These are phyloP conservation scores for Tuber aestivum DNA, from an alignment of 495 filamentous ascomycete species.

Conservation along the genomic window DNA sequence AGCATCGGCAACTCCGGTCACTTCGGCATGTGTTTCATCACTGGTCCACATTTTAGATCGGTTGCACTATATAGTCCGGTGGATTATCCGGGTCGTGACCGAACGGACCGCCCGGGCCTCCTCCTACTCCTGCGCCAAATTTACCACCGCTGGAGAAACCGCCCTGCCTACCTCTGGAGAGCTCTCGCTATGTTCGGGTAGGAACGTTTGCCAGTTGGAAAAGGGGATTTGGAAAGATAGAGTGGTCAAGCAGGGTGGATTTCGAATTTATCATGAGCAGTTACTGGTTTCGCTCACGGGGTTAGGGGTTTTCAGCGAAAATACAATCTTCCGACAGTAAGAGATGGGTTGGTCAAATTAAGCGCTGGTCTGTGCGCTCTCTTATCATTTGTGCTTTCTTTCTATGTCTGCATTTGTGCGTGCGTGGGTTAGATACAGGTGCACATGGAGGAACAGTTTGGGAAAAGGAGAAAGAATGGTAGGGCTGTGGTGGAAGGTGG, in stretches of 20 bases:
- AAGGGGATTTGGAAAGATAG: background rate
- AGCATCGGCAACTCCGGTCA: too few species aligned
- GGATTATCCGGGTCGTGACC: conserved; percentile 33
- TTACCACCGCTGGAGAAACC: conserved; percentile 29
- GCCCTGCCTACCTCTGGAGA: conserved; percentile 40
- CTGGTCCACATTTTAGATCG: too few species aligned
- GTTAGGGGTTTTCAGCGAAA: background rate
- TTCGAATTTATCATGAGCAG: background rate
- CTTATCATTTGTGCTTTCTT: background rate
- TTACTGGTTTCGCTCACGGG: background rate
- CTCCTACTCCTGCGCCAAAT: conserved; percentile 33
- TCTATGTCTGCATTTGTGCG: too few species aligned
- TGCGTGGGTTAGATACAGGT: too few species aligned
- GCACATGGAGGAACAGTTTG: background rate
- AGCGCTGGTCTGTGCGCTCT: background rate
- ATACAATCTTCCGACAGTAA: background rate
- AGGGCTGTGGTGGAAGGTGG: background rate
- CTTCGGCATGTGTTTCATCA: too few species aligned
- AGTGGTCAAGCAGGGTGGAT: background rate
- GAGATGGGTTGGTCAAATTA: background rate
- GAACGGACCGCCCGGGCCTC: conserved; percentile 25
- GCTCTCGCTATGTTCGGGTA: background rate
- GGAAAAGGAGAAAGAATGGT: background rate
- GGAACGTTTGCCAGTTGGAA: background rate
- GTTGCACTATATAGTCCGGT: too few species aligned